Evolutionary conservation across 805 yeast genomes (phyloP), one percentile per base, ranked within the genome.

Genomic region (Yarrowia sp.): DNA sequence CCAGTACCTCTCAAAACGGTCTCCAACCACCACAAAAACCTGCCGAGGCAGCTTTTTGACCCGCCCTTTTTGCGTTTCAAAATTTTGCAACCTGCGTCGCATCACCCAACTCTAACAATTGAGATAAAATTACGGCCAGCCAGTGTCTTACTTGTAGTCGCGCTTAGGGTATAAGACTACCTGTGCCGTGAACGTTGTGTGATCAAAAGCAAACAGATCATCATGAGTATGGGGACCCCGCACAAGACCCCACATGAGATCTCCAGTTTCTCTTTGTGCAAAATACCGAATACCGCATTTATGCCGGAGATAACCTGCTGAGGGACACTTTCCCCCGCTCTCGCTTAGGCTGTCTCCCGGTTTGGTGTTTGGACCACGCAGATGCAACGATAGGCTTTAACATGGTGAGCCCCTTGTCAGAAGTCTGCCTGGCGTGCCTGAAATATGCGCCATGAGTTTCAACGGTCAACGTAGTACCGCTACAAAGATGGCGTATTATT

Each of bases 371-470:
- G 8, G 31, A 11, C 28, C 38, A n/a, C 36, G 50, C 50, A 31
- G 11, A 31, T n/a, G n/a, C n/a, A n/a, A 45, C 11, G 53, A 33
- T 48, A 48, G 53, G 53, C 53, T 48, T 48, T 48, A 48, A 48
- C 53, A 48, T 48, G 53, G 53, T 48, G 53, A 48, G 53, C 53
- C 53, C 53, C 53, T 48, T 48, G 53, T 48, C 53, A 48, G 39
- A 48, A 15, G 17, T 15, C 39, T 10, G 39, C 31, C 39, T 17
- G 28, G 17, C 28, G 41, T 48, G 41, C 55, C 17, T 48, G 41
- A 33, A 14, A 48, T 17, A 17, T 48, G 55, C 55, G 31, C 10
- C 5, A 35, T 18, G 31, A 31, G 55, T 35, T 33, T 48, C 55
- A 48, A 48, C 55, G 55, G 55, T 13, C 55, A 7, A 8, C 7